Conservation (phyloP, 495 filamentous ascomycete genomes). For the Aspergillus biplanus region DNA sequence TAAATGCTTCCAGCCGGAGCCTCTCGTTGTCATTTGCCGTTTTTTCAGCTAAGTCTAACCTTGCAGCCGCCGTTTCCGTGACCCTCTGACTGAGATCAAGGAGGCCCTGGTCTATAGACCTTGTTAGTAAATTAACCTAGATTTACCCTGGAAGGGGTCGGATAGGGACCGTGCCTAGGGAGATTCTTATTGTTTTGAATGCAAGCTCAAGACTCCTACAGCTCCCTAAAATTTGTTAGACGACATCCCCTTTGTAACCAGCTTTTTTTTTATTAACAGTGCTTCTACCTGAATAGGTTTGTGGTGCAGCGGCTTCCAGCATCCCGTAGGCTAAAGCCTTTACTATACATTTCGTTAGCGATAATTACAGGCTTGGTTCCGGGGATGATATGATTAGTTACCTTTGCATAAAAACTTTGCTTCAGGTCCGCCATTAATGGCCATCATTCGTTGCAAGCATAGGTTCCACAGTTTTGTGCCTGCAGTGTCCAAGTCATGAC, state of each 20-base stretch:
- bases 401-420: constrained; percentile 23
- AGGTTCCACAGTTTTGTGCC: constrained; percentile 44
- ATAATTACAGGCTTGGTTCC: neutral
- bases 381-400: neutral
- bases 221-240: constrained; percentile 35
- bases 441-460: constrained; percentile 22
- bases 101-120: constrained; percentile 50
- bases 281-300: constrained; percentile 24
- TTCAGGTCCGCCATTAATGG: neutral
- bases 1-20: constrained; percentile 13
- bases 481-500: constrained; percentile 35
- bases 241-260: neutral
- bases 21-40: constrained; percentile 26
- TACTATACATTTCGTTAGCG: constrained; percentile 29
- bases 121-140: constrained; percentile 24
- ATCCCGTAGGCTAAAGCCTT: constrained; percentile 73
- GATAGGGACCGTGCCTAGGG: constrained; percentile 57
- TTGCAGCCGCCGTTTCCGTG: constrained; percentile 65
- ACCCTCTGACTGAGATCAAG: constrained; percentile 59
- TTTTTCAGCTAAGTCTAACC: constrained; percentile 59
- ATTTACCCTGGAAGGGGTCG: neutral
- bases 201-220: constrained; percentile 66
- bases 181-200: constrained; percentile 66
- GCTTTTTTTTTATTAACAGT: neutral
- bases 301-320: constrained; percentile 61